These are phyloP conservation scores for Phycomyces blakesleeanus DNA, from an alignment of 192 early-diverging fungal genomes.

Conservation along the genomic window DNA sequence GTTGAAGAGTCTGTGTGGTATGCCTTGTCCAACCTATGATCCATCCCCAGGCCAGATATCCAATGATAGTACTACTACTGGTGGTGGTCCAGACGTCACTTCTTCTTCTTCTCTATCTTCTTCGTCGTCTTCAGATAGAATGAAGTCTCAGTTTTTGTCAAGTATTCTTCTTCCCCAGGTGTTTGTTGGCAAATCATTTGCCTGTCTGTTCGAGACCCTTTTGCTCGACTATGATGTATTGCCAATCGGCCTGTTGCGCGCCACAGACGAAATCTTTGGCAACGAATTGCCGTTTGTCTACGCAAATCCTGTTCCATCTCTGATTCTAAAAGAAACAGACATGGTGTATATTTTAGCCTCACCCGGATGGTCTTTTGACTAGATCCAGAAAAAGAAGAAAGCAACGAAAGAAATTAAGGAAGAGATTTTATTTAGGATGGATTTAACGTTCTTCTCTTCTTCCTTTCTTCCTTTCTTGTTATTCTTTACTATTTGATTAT, in stretches of 20 bases:
- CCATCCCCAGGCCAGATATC: too few relatives aligned
- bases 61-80: too few relatives aligned
- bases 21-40: constrained; percentile 17
- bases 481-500: too few relatives aligned
- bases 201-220: constrained; percentile 44
- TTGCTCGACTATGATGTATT: constrained; percentile 47
- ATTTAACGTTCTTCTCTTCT: too few relatives aligned
- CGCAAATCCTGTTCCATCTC: constrained; percentile 57
- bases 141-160: constrained; percentile 25
- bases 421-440: too few relatives aligned
- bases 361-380: constrained; percentile 4
- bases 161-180: constrained; percentile 38
- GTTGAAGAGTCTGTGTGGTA: constrained; percentile 56
- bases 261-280: constrained; percentile 36
- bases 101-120: too few relatives aligned
- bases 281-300: constrained; percentile 64
- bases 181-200: constrained; percentile 49
- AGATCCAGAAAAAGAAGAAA: background rate
- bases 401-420: too few relatives aligned
- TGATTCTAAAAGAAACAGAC: constrained; percentile 52
- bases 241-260: constrained; percentile 48
- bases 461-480: too few relatives aligned
- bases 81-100: too few relatives aligned
- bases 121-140: too few relatives aligned
- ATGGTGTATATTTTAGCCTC: constrained; percentile 45